A percentile compares a stretch with the other conserved stretches of the same genome.
phyloP scores from a whole-genome alignment of 768 basidiomycete genomes.

The Lactifluus hygrophoroides region DNA sequence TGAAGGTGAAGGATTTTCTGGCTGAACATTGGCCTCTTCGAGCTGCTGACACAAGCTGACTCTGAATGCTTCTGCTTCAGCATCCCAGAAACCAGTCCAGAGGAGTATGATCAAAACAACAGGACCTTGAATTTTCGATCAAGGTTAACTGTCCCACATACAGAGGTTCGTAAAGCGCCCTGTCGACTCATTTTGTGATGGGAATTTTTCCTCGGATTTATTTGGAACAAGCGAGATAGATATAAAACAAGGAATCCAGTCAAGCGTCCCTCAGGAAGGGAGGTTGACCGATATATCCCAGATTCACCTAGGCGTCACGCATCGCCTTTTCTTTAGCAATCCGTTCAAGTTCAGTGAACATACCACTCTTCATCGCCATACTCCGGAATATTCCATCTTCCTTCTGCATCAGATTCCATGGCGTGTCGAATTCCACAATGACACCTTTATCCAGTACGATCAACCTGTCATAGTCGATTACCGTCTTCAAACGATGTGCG shows the following conservation, averaged over 20 bases:
- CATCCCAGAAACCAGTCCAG: no score
- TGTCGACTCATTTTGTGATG: no score
- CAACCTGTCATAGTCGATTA: constrained; percentile 75
- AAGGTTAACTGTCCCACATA: no score
- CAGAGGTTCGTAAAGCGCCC: no score
- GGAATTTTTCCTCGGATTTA: neutral
- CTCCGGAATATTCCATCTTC: constrained; percentile 41
- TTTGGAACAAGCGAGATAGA: no score
- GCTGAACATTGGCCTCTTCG: no score
- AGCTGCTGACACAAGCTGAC: no score
- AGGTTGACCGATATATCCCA: neutral
- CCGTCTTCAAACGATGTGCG: constrained; percentile 66
- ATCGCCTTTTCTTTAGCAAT: constrained; percentile 40
- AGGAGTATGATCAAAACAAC: no score
- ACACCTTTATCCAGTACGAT: constrained; percentile 70
- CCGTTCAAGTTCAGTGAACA: constrained; percentile 50
- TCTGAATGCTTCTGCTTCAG: no score
- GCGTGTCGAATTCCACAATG: constrained; percentile 43
- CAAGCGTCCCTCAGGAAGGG: neutral
- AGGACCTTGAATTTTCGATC: no score
- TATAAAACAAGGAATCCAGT: neutral
- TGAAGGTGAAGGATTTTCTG: no score
- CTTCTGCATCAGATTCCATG: constrained; percentile 38
- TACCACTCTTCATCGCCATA: constrained; percentile 57
- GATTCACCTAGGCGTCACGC: neutral